A percentile compares a stretch with the other conserved stretches of the same genome.
phyloP scores from a whole-genome alignment of 2,329 filamentous ascomycete species.

The Penicillium sp. region DNA sequence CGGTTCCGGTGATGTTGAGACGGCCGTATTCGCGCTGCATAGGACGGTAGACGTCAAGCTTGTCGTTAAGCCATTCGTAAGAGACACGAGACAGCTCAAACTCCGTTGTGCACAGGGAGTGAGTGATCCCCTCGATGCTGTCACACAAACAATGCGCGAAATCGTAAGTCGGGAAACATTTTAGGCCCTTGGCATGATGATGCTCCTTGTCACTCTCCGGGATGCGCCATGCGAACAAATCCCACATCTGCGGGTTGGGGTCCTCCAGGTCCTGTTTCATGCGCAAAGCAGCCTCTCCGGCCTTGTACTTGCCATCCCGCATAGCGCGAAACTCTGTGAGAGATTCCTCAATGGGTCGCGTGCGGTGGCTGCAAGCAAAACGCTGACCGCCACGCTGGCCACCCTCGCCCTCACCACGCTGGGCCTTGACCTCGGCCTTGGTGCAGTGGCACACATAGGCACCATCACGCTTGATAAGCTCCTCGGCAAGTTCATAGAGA shows the following conservation, averaged over 20 bases:
- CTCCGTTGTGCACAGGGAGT: conserved; percentile 90
- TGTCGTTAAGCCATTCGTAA: conserved; percentile 87
- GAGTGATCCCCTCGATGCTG: conserved; percentile 87
- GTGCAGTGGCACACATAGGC: conserved; percentile 82
- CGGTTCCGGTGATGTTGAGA: conserved; percentile 77
- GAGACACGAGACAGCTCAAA: conserved; percentile 81
- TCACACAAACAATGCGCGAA: conserved; percentile 66
- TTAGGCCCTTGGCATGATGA: conserved; percentile 62
- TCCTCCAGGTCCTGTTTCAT: conserved; percentile 68
- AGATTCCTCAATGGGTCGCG: conserved; percentile 71
- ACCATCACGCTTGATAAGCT: conserved; percentile 68
- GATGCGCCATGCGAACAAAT: conserved; percentile 86
- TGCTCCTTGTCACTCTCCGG: conserved; percentile 56
- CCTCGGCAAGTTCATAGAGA: conserved; percentile 84
- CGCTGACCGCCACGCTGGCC: conserved; percentile 62
- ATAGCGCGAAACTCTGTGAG: conserved; percentile 82
- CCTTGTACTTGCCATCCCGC: conserved; percentile 86
- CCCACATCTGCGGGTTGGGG: conserved; percentile 95
- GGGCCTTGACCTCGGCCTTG: conserved; percentile 78
- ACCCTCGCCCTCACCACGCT: conserved; percentile 74
- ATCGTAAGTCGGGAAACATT: conserved; percentile 96
- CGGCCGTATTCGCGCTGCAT: conserved; percentile 90
- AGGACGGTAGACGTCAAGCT: conserved; percentile 78
- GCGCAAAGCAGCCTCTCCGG: conserved; percentile 76
- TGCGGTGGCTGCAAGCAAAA: conserved; percentile 77